phyloP scores from a whole-genome alignment of 768 basidiomycete species.

The Fomitopsis serialis region DNA sequence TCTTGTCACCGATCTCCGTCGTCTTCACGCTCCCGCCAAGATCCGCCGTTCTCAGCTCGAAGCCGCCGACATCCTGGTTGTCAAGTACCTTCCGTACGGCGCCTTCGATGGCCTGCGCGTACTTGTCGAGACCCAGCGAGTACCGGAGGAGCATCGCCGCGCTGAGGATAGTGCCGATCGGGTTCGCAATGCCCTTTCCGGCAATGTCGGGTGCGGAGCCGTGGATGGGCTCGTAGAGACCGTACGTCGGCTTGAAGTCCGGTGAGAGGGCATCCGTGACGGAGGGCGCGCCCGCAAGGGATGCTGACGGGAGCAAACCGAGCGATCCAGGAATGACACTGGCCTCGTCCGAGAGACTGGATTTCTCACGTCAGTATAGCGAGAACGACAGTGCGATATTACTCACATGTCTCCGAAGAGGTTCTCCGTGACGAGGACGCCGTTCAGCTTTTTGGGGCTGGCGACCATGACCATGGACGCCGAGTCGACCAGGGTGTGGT shows the following conservation, averaged over 20 bases:
- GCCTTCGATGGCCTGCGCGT: conserved; percentile 80
- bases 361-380: neutral
- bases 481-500: conserved; percentile 93
- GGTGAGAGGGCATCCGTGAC: conserved; percentile 34
- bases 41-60: conserved; percentile 80
- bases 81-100: conserved; percentile 93
- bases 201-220: conserved; percentile 98
- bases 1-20: conserved; percentile 74
- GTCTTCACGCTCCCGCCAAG: conserved; percentile 78
- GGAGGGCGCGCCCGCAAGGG: conserved; percentile 84
- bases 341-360: conserved; percentile 89
- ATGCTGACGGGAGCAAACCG: conserved; percentile 93
- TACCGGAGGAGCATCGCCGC: conserved; percentile 96
- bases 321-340: conserved; percentile 98
- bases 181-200: conserved; percentile 86
- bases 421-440: conserved; percentile 92
- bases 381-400: neutral
- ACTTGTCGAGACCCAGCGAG: conserved; percentile 83
- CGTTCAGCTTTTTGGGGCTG: conserved; percentile 89
- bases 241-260: conserved; percentile 71
- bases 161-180: conserved; percentile 92
- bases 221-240: conserved; percentile 97
- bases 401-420: conserved; percentile 96
- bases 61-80: conserved; percentile 57
- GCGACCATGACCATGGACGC: conserved; percentile 94